Conservation (phyloP, 371 early-diverging fungal species). For the Circinella umbellata region DNA sequence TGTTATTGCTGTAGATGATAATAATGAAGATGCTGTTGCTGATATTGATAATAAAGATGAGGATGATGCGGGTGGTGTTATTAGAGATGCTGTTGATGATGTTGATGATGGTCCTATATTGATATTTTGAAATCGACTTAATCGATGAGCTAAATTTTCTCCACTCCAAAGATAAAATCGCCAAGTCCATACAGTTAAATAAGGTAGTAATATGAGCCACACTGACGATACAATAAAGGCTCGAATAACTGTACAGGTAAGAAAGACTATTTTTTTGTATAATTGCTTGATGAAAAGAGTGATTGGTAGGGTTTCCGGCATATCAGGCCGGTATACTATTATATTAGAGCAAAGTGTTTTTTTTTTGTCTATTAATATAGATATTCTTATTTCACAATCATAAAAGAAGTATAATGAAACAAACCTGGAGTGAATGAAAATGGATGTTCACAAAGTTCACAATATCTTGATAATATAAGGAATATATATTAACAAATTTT, state of each 20-base stretch:
- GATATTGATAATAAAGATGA: neutral
- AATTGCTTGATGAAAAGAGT: conserved; percentile 57
- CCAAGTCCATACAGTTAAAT: conserved; percentile 80
- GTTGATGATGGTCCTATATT: neutral
- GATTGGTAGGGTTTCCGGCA: conserved; percentile 69
- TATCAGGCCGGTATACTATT: conserved; percentile 65
- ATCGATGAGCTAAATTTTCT: conserved; percentile 47
- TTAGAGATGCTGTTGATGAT: neutral
- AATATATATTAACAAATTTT: neutral
- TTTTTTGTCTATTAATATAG: neutral
- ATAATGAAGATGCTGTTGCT: neutral
- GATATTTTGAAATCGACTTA: conserved; percentile 14
- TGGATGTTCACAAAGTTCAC: conserved; percentile 89
- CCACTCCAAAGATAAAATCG: conserved; percentile 80
- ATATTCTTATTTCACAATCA: neutral
- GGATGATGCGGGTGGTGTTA: neutral
- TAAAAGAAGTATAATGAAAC: conserved; percentile 2
- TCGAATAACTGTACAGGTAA: conserved; percentile 31
- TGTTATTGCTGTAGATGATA: neutral
- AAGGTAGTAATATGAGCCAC: conserved; percentile 86
- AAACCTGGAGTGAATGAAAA: conserved; percentile 87
- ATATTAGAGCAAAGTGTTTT: neutral
- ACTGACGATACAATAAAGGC: conserved; percentile 61
- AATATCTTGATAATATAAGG: conserved; percentile 54
- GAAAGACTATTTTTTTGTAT: conserved; percentile 36